Evolutionary conservation across 108 stramenopile genomes (phyloP).

Genomic region (Cyclotella baltica): DNA sequence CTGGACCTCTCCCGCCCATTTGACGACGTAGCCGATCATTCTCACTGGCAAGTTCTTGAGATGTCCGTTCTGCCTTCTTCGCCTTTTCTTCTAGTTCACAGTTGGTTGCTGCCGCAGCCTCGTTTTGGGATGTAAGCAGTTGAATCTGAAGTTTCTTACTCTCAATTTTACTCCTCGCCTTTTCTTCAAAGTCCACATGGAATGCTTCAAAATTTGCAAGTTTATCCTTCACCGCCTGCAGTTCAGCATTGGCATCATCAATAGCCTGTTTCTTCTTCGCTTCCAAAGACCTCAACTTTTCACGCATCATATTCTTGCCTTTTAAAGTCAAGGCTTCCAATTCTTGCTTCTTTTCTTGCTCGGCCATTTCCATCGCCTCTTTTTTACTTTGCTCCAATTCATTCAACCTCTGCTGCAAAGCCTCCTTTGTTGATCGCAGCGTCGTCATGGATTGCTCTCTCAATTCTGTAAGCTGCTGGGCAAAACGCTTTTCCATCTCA

Average conservation of each 20-base stretch:
- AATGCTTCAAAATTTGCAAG: slow-evolving; percentile 42
- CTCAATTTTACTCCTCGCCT: slow-evolving; percentile 60
- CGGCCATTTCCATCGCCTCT: slow-evolving; percentile 47
- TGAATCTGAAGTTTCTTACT: slow-evolving; percentile 73
- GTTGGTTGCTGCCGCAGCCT: slow-evolving; percentile 52
- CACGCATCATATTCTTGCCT: slow-evolving; percentile 73
- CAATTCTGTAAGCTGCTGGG: slow-evolving; percentile 30
- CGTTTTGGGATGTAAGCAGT: slow-evolving; percentile 51
- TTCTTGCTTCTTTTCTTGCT: slow-evolving; percentile 52
- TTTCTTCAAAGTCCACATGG: slow-evolving; percentile 58
- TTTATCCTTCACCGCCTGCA: slow-evolving; percentile 50
- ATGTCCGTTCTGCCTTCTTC: slow-evolving; percentile 66
- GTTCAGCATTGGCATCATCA: slow-evolving; percentile 49
- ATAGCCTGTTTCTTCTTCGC: slow-evolving; percentile 45
- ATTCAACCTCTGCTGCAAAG: slow-evolving; percentile 45
- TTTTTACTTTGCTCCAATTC: slow-evolving; percentile 53
- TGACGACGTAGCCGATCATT: slow-evolving; percentile 90
- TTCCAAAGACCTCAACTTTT: slow-evolving; percentile 52
- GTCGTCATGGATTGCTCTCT: slow-evolving; percentile 36
- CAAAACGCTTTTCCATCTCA: slow-evolving; percentile 40
- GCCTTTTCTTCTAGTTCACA: slow-evolving; percentile 64
- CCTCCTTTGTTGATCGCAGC: slow-evolving; percentile 44
- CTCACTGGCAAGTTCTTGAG: slow-evolving; percentile 65
- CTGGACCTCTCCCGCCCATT: slow-evolving; percentile 76
- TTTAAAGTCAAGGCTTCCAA: slow-evolving; percentile 50